A percentile compares a stretch with the other conserved stretches of the same genome.
Evolutionary conservation across 1,139 yeast species (phyloP).

Genomic region (Lodderomyces pseudojiufengensis): DNA sequence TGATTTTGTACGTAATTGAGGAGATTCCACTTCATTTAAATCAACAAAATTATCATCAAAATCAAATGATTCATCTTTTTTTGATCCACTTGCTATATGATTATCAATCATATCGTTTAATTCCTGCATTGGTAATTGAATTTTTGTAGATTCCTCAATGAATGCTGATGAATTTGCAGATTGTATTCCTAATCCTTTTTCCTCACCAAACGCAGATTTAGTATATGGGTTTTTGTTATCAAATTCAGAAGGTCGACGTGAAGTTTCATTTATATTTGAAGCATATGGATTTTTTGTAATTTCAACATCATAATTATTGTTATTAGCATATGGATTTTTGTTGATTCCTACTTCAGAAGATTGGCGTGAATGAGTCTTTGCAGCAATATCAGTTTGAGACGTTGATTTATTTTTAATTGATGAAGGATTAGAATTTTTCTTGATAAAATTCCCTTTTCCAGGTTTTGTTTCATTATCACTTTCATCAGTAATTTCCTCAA

Average conservation of each 20-base stretch:
- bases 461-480: constrained; percentile 23
- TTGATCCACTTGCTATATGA: constrained; percentile 8
- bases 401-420: too few species aligned
- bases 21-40: constrained; percentile 1
- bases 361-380: not conserved
- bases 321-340: not conserved
- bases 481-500: constrained; percentile 36
- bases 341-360: not conserved
- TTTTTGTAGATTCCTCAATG: constrained; percentile 13
- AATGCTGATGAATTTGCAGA: constrained; percentile 13
- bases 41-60: constrained; percentile 3
- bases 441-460: constrained; percentile 5
- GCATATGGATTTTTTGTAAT: constrained; percentile 2
- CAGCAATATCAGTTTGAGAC: too few species aligned
- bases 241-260: too few species aligned
- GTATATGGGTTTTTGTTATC: too few species aligned
- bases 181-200: constrained; percentile 10
- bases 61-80: constrained; percentile 9
- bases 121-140: constrained; percentile 38
- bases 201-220: constrained; percentile 3
- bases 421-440: not conserved
- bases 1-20: too few species aligned
- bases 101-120: constrained; percentile 39
- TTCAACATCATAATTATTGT: not conserved
- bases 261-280: not conserved